Conservation (phyloP, 257 asterid genomes). For the Solanum virginianum region DNA sequence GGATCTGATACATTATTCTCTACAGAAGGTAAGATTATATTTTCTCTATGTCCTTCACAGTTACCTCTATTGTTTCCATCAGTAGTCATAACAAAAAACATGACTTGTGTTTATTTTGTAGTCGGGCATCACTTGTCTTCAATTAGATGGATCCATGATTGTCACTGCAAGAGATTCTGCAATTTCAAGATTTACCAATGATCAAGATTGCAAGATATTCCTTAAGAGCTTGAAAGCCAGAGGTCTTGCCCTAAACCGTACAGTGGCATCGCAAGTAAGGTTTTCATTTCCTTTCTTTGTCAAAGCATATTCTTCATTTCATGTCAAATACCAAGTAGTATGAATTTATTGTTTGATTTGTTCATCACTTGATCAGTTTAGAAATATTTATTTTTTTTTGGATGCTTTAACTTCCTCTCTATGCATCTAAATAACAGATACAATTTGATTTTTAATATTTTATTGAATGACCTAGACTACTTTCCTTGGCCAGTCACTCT, state of each 20-base stretch:
- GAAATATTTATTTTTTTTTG: background rate
- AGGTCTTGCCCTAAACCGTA: slow-evolving; percentile 91
- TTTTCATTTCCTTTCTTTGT: background rate
- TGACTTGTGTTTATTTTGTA: slow-evolving; percentile 9
- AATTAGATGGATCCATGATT: slow-evolving; percentile 72
- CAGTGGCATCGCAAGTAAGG: slow-evolving; percentile 82
- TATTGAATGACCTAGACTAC: background rate
- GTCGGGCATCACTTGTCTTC: slow-evolving; percentile 70
- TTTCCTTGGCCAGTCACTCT: background rate
- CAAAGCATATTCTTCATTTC: background rate
- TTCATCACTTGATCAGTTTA: background rate
- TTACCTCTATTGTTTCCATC: background rate
- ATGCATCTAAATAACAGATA: background rate
- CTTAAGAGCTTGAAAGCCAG: slow-evolving; percentile 90
- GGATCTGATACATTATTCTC: no score
- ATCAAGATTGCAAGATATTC: slow-evolving; percentile 73
- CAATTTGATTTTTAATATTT: background rate
- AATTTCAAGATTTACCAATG: slow-evolving; percentile 53
- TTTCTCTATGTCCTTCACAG: background rate
- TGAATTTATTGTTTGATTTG: background rate
- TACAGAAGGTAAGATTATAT: slow-evolving; percentile 42
- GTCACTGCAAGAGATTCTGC: slow-evolving; percentile 74
- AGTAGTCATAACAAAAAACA: background rate
- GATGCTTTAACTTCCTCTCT: background rate
- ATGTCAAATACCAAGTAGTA: background rate